Base-by-base conservation (phyloP, 257 asterid genomes). In the Anisodus acutangulus region DNA sequence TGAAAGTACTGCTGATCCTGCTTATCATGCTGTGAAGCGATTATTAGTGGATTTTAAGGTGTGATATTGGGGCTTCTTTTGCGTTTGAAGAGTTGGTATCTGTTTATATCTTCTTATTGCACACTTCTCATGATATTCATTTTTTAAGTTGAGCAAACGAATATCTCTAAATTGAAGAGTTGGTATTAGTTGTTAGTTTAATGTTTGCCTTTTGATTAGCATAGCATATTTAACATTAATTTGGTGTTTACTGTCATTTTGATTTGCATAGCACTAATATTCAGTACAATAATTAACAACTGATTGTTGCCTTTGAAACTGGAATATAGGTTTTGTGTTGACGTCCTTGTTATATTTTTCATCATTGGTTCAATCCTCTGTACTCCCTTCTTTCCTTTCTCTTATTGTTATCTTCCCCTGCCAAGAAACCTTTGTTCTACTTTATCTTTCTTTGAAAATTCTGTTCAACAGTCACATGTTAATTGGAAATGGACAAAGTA, bases 1-100 rank as follows among this genome's bases (percentile, higher is more conserved):
- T 82, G 98, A 97, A 58, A 93, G 97, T 87, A 91, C 88, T 49
- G 96, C 92, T 88, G 99, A 97, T 89, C 98, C 97, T 84, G 99
- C 99, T 49, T 97, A 93, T 90, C 93, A 86, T 89, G 98, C 98
- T 0, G 92, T 92, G 83, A 86, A 93, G 81, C 87, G 85, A 83
- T 86, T 97, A 84, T 72, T 97, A 84, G 93, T 91, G 67, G 98
- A 91, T 67, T 95, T 85, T 91, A 81, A 89, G 98, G 99, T 96
- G 78, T 76, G 88, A 47, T 53, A 78, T 2, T 53, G 53, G 81
- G 64, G 22, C 63, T 78, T 76, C 63, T 51, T 76, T 26, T 51
- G 81, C 19, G 6, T 76, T 76, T 4, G 4, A 76, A 71, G 22
- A 26, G 64, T 78, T 78, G 64, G 49, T 31, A 22, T 53, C 64